These are phyloP conservation scores for Lentinula sp. DNA, from an alignment of 768 basidiomycete species.

Conservation along the genomic window DNA sequence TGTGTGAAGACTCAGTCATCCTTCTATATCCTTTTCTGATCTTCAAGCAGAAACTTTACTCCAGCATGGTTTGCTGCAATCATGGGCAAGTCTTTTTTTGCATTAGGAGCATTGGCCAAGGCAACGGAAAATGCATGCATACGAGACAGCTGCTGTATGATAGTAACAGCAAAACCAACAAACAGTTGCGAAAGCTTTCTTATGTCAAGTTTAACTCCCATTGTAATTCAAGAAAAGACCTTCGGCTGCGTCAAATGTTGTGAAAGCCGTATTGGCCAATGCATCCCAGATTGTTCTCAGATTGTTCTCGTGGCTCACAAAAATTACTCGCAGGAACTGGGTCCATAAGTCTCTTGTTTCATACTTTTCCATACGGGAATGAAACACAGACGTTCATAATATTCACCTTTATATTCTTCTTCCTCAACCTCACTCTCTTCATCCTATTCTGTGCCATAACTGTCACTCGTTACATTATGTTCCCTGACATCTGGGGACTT, in stretches of 20 bases:
- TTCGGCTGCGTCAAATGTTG: not conserved
- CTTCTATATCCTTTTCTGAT: conserved; percentile 1
- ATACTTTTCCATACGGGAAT: conserved; percentile 49
- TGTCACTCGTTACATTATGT: conserved; percentile 43
- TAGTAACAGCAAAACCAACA: no score
- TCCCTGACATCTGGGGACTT: conserved; percentile 42
- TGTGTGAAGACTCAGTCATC: conserved; percentile 4
- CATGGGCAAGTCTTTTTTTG: conserved; percentile 27
- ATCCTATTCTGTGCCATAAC: conserved; percentile 38
- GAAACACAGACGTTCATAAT: conserved; percentile 32
- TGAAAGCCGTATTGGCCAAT: not conserved
- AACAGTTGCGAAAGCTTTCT: no score
- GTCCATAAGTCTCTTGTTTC: conserved; percentile 49
- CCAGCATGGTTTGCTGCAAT: conserved; percentile 37
- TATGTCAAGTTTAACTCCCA: not conserved
- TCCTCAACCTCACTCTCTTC: conserved; percentile 54
- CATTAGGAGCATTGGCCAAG: not conserved
- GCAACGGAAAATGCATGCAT: not conserved
- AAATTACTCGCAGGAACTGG: conserved; percentile 31
- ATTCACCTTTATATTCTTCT: conserved; percentile 46
- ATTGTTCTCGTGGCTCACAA: not conserved
- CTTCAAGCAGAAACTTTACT: conserved; percentile 27
- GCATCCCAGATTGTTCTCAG: not conserved
- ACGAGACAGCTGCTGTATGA: not conserved
- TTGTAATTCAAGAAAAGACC: not conserved